Conservation (phyloP, 1,284 basidiomycete species). For the Rhodotorula sp. region DNA sequence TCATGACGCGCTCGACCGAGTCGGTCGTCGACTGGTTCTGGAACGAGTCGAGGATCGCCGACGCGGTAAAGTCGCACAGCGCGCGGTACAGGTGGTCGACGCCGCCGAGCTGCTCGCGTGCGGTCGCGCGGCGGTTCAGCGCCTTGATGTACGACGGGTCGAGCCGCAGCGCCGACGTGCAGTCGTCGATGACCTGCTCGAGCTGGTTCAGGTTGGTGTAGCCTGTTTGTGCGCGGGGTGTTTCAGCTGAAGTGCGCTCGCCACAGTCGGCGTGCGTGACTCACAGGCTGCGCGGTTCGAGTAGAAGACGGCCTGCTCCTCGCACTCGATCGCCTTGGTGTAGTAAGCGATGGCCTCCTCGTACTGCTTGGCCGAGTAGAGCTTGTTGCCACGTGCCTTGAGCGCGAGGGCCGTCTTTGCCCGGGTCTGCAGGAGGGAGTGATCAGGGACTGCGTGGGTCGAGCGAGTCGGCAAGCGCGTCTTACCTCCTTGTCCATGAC, state of each 20-base stretch:
- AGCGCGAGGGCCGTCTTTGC: constrained; percentile 71
- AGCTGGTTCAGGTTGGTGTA: constrained; percentile 86
- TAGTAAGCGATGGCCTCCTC: constrained; percentile 77
- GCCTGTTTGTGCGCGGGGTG: constrained; percentile 55
- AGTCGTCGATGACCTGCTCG: constrained; percentile 85
- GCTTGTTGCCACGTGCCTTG: constrained; percentile 86
- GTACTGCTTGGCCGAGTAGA: constrained; percentile 80
- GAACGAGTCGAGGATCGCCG: constrained; percentile 92
- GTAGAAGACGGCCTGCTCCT: constrained; percentile 90
- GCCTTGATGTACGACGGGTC: constrained; percentile 92
- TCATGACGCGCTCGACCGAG: constrained; percentile 88
- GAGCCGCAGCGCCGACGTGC: constrained; percentile 81
- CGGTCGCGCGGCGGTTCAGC: constrained; percentile 85
- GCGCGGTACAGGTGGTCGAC: constrained; percentile 63
- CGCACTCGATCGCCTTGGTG: constrained; percentile 85
- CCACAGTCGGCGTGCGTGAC: constrained; percentile 45
- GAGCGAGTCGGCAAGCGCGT: background rate
- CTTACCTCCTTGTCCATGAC: constrained; percentile 26
- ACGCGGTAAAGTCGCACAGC: constrained; percentile 89
- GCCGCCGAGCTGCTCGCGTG: constrained; percentile 75
- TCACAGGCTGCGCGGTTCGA: constrained; percentile 95
- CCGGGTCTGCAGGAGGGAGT: constrained; percentile 68
- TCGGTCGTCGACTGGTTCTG: constrained; percentile 74
- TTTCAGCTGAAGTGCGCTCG: background rate
- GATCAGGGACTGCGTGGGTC: background rate